Base-by-base conservation (phyloP, 768 basidiomycete genomes). In the Leucocoprinus sp. region DNA sequence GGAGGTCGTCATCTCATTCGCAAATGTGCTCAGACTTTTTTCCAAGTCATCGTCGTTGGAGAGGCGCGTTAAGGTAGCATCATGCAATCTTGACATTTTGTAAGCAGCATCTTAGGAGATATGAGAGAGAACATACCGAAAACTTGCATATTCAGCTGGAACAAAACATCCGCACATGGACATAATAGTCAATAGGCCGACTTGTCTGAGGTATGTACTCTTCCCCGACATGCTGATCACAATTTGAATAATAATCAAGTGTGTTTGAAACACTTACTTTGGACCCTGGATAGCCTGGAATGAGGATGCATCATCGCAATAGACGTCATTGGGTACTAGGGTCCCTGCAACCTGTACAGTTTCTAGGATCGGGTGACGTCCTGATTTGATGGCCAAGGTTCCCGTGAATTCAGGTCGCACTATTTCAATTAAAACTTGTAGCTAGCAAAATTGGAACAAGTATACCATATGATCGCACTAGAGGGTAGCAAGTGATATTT, bases 11-110 rank as follows among this genome's bases (percentile, higher is more conserved):
- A 99, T 97, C 64, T 99, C 95, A 52, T 78, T 83, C 1, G 92
- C 91, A 64, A 99, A 99, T 0, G 96, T 97, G 53, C 93, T 96
- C 19, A 98, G 61, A 35, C 75, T 86, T 57, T 80, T 84, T 61
- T 95, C 91, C 57, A 93, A 74, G 54, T 91, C 84, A 56, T 97
- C 93, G 52, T 98, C 93, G 54, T 98, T 97, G 0, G 91, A 95
- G 14, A 99, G 68, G 2, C 95, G 79, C 0, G 82, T 85, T 19
- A 98, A 72, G 4, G 98, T 70, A 0, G 82, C 74, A 50, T 95
- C 90, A 50, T 93, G 85, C 2, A 92, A 71, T 22, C 86, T 90
- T 40, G 3, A 21, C 22, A 49, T 15, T 37, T 33, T 14, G 8
- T 17, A 19, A 36, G 14, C 28, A 17, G 12, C 14, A 7, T 15